Conservation (phyloP, 2,329 filamentous ascomycete genomes). For the Atkinsonella hypoxylon region DNA sequence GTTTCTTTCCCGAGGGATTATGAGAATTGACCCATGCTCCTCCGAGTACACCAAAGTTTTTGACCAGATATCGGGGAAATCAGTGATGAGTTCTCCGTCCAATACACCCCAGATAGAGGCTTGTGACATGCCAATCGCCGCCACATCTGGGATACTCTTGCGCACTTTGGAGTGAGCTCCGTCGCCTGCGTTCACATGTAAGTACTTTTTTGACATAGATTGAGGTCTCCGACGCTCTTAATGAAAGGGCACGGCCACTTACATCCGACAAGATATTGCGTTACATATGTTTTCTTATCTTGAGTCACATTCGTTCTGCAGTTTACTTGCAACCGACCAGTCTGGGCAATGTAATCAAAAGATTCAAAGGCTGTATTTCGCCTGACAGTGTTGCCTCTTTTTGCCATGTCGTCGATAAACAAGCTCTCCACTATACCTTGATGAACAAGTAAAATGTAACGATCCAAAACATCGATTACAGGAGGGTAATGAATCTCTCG, state of each 20-base stretch:
- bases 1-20: slow-evolving; percentile 60
- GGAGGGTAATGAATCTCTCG: slow-evolving; percentile 59
- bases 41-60: slow-evolving; percentile 60
- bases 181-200: slow-evolving; percentile 33
- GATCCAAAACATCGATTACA: slow-evolving; percentile 43
- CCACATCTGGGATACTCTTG: slow-evolving; percentile 44
- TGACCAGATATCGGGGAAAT: slow-evolving; percentile 66
- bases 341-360: slow-evolving; percentile 33
- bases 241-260: slow-evolving; percentile 17
- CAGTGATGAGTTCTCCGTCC: slow-evolving; percentile 57
- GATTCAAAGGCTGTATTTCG: slow-evolving; percentile 53
- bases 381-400: slow-evolving; percentile 49
- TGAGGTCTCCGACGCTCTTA: background rate
- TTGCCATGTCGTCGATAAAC: slow-evolving; percentile 56
- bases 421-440: slow-evolving; percentile 66
- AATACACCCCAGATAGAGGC: slow-evolving; percentile 56
- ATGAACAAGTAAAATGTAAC: slow-evolving; percentile 49
- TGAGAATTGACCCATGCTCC: slow-evolving; percentile 56
- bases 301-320: slow-evolving; percentile 40
- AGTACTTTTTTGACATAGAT: background rate
- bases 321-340: slow-evolving; percentile 35
- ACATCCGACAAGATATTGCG: slow-evolving; percentile 59
- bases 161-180: slow-evolving; percentile 61
- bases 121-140: slow-evolving; percentile 44
- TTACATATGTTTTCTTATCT: slow-evolving; percentile 37